Evolutionary conservation across 495 filamentous ascomycete genomes (phyloP).

Genomic region (Polyplosphaeria fusca): DNA sequence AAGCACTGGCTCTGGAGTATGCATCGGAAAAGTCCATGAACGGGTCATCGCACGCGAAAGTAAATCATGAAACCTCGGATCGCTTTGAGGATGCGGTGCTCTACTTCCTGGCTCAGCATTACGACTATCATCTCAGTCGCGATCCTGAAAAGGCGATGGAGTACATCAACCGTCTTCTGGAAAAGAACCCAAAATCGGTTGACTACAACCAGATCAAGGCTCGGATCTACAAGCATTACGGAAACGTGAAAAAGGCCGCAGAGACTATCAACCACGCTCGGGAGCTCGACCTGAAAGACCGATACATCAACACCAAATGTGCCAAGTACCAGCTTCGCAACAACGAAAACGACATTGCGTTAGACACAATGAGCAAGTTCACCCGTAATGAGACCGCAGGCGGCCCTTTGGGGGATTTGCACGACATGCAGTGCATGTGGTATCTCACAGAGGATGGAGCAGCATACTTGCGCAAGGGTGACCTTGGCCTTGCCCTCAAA

Average conservation of each 20-base stretch:
- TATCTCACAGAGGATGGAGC: slow-evolving; percentile 94
- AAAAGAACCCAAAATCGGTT: slow-evolving; percentile 70
- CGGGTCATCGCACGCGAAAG: slow-evolving; percentile 47
- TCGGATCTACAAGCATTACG: slow-evolving; percentile 89
- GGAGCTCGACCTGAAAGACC: slow-evolving; percentile 78
- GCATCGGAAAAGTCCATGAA: slow-evolving; percentile 48
- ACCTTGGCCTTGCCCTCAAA: slow-evolving; percentile 83
- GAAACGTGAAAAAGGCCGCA: slow-evolving; percentile 74
- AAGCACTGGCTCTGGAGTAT: slow-evolving; percentile 76
- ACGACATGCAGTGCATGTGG: slow-evolving; percentile 99
- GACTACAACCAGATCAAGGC: slow-evolving; percentile 96
- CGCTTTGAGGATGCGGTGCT: slow-evolving; percentile 69
- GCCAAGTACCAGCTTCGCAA: slow-evolving; percentile 97
- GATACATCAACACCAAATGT: slow-evolving; percentile 97
- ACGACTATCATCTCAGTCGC: slow-evolving; percentile 86
- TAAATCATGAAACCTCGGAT: slow-evolving; percentile 55
- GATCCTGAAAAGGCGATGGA: slow-evolving; percentile 77
- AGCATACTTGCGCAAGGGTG: slow-evolving; percentile 77
- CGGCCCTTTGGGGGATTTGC: slow-evolving; percentile 83
- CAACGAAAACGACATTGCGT: slow-evolving; percentile 77
- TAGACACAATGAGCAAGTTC: slow-evolving; percentile 91
- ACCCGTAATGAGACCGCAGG: slow-evolving; percentile 86
- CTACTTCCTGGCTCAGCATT: slow-evolving; percentile 95
- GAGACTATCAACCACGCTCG: slow-evolving; percentile 87
- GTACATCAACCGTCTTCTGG: slow-evolving; percentile 79